A percentile compares a stretch with the other conserved stretches of the same genome.
phyloP scores from a whole-genome alignment of 179 eudicot genomes.

The Dionaea muscipula region DNA sequence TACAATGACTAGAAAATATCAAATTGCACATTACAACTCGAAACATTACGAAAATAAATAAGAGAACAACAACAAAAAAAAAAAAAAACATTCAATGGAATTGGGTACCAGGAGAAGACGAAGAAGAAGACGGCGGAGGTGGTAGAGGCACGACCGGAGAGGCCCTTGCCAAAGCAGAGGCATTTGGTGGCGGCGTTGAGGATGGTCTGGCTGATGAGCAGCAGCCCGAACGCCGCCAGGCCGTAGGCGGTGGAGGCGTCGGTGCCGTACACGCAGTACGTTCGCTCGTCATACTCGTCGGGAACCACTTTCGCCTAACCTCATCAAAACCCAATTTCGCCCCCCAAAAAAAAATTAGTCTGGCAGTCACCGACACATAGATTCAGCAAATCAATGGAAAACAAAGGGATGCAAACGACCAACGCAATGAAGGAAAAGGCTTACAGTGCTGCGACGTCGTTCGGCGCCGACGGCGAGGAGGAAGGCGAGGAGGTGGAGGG shows the following conservation, averaged over 20 bases:
- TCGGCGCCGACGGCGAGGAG: conserved; percentile 86
- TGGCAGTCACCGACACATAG: neutral
- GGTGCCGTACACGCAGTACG: conserved; percentile 62
- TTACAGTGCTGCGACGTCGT: conserved; percentile 84
- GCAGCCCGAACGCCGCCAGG: conserved; percentile 64
- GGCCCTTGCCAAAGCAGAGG: conserved; percentile 80
- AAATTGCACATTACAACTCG: too few species aligned
- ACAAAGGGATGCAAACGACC: too few species aligned
- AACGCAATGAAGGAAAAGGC: too few species aligned
- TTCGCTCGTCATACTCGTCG: conserved; percentile 72
- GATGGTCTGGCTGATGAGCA: conserved; percentile 61
- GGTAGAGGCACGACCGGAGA: conserved; percentile 42
- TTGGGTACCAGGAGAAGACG: conserved; percentile 78
- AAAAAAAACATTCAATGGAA: too few species aligned
- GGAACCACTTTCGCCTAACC: conserved; percentile 54
- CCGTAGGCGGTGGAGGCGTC: conserved; percentile 92
- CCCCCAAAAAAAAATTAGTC: neutral
- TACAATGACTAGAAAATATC: too few species aligned
- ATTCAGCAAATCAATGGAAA: too few species aligned
- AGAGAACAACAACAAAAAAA: too few species aligned
- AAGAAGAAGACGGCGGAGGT: conserved; percentile 65
- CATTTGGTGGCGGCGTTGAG: conserved; percentile 84
- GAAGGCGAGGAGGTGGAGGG: conserved; percentile 85
- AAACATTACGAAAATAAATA: too few species aligned
- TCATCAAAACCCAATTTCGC: neutral